Evolutionary conservation across 495 filamentous ascomycete genomes (phyloP).

Genomic region (Hypoxylon cercidicola): DNA sequence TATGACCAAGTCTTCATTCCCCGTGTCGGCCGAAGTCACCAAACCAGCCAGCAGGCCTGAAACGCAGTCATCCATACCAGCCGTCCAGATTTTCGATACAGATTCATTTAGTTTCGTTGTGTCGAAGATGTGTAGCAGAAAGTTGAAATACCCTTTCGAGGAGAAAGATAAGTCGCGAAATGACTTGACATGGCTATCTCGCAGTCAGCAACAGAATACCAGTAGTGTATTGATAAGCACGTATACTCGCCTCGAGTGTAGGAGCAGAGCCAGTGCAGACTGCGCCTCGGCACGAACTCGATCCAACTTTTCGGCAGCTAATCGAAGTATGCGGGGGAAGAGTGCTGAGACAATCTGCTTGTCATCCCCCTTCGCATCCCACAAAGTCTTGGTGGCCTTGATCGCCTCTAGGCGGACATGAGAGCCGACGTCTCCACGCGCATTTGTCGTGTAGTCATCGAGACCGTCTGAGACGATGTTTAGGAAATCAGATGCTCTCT

Average conservation of each 20-base stretch:
- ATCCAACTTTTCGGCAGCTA: slow-evolving; percentile 89
- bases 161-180: slow-evolving; percentile 55
- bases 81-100: slow-evolving; percentile 19
- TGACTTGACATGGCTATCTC: slow-evolving; percentile 36
- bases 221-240: slow-evolving; percentile 11
- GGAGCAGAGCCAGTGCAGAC: slow-evolving; percentile 51
- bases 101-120: slow-evolving; percentile 41
- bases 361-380: slow-evolving; percentile 42
- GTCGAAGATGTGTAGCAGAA: slow-evolving; percentile 56
- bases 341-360: slow-evolving; percentile 42
- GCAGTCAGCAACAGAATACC: slow-evolving; percentile 16
- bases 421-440: slow-evolving; percentile 89
- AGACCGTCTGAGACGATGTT: slow-evolving; percentile 63
- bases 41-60: slow-evolving; percentile 74
- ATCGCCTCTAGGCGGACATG: slow-evolving; percentile 82
- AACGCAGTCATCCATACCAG: slow-evolving; percentile 46
- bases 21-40: slow-evolving; percentile 83
- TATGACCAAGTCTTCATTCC: slow-evolving; percentile 82
- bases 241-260: slow-evolving; percentile 47
- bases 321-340: slow-evolving; percentile 66
- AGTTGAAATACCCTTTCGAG: slow-evolving; percentile 61
- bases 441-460: slow-evolving; percentile 89
- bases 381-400: slow-evolving; percentile 62
- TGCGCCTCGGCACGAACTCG: slow-evolving; percentile 79
- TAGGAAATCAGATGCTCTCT: slow-evolving; percentile 48